Percentiles rank a stretch among this genome's conserved stretches.
Evolutionary conservation across 2,329 filamentous ascomycete species (phyloP).

Genomic region (Botrytis porri): DNA sequence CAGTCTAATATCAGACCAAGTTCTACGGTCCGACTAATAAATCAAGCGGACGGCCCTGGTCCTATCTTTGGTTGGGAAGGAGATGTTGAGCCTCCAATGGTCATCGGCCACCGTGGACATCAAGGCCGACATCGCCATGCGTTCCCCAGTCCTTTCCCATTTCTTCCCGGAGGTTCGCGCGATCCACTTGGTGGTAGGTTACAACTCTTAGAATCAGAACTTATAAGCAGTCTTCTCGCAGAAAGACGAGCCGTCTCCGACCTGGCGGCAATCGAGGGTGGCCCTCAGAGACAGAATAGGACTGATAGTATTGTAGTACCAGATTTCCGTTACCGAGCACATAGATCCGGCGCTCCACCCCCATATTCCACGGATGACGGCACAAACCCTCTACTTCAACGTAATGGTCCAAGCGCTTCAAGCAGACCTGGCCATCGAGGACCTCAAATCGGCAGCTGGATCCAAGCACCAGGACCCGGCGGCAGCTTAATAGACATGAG

Average conservation of each 20-base stretch:
- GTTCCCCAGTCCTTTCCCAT: constrained; percentile 60
- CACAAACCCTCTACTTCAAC: constrained; percentile 80
- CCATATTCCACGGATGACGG: constrained; percentile 70
- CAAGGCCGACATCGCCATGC: constrained; percentile 54
- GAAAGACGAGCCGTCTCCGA: background rate
- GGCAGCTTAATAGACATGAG: constrained; percentile 34
- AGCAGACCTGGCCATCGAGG: constrained; percentile 48
- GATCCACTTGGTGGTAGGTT: constrained; percentile 52
- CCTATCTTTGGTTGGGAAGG: constrained; percentile 56
- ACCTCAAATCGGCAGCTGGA: constrained; percentile 48
- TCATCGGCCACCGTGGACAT: constrained; percentile 39
- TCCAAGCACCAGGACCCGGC: constrained; percentile 47
- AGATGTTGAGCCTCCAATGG: constrained; percentile 49
- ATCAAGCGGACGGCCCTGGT: constrained; percentile 29
- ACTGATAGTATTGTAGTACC: constrained; percentile 39
- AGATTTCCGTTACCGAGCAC: constrained; percentile 45
- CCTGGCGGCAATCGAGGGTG: background rate
- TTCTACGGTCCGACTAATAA: constrained; percentile 15
- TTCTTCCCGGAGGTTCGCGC: constrained; percentile 56
- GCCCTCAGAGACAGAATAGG: constrained; percentile 19
- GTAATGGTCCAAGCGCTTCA: constrained; percentile 43
- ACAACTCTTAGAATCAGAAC: constrained; percentile 21
- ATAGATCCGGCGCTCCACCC: constrained; percentile 49
- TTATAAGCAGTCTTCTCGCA: background rate
- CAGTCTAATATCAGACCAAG: constrained; percentile 37